Percentiles rank a stretch among this genome's conserved stretches.
These are phyloP conservation scores for Rhynchospora breviuscula DNA, from an alignment of 176 grass and related monocot species.

Conservation along the genomic window DNA sequence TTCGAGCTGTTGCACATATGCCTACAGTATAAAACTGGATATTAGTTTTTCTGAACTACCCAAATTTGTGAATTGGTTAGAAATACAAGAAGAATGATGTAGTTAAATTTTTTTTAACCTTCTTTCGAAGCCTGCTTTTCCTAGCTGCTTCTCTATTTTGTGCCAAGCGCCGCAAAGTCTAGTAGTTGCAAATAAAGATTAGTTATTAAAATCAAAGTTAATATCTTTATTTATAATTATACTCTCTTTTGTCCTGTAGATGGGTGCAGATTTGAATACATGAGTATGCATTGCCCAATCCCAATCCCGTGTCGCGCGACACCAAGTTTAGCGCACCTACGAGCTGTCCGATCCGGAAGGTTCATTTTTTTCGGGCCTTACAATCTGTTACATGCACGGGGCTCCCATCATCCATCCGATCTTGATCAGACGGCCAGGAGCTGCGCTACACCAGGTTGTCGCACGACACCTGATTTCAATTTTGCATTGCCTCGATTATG, in stretches of 20 bases:
- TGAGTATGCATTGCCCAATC: background rate
- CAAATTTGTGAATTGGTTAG: background rate
- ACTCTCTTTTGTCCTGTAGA: background rate
- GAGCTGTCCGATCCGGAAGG: no score
- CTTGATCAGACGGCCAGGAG: no score
- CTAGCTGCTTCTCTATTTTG: constrained; percentile 96
- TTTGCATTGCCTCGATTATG: background rate
- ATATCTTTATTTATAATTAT: background rate
- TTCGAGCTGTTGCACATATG: constrained; percentile 95
- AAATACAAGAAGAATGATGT: background rate
- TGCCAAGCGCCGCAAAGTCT: constrained; percentile 85
- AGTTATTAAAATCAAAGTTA: no score
- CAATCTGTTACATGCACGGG: no score
- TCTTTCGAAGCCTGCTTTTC: constrained; percentile 97
- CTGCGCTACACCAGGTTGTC: no score
- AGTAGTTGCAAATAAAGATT: constrained; percentile 5
- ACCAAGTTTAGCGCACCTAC: no score
- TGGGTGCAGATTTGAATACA: background rate
- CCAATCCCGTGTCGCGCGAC: no score
- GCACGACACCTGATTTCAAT: no score
- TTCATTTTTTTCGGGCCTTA: no score
- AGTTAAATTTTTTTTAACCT: constrained; percentile 38
- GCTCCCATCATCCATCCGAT: no score
- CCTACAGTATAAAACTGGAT: constrained; percentile 29
- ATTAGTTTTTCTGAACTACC: background rate